These are phyloP conservation scores for Phialophora expanda DNA, from an alignment of 2,329 filamentous ascomycete genomes.

Conservation along the genomic window DNA sequence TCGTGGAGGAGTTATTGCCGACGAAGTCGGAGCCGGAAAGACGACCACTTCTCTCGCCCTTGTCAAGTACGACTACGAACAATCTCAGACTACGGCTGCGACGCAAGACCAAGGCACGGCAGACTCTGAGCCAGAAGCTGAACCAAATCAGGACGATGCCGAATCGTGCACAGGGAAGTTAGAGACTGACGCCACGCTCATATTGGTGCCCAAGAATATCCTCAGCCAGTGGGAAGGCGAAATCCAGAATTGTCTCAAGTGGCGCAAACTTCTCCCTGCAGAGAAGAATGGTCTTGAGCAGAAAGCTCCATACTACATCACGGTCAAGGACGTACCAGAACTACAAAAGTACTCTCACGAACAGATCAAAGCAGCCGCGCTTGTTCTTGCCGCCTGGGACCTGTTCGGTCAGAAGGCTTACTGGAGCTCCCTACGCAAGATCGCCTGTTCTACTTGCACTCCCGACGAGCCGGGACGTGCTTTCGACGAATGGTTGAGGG, in stretches of 20 bases:
- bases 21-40: constrained; percentile 71
- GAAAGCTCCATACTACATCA: constrained; percentile 48
- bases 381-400: constrained; percentile 61
- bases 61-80: constrained; percentile 49
- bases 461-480: constrained; percentile 52
- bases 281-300: not conserved
- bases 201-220: constrained; percentile 63
- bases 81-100: not conserved
- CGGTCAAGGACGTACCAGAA: constrained; percentile 49
- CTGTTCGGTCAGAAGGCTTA: constrained; percentile 58
- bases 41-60: constrained; percentile 65
- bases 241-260: constrained; percentile 51
- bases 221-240: constrained; percentile 64
- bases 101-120: not conserved
- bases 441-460: constrained; percentile 55
- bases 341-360: constrained; percentile 52
- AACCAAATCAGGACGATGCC: not conserved
- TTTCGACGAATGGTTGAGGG: constrained; percentile 61
- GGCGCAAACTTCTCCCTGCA: constrained; percentile 2
- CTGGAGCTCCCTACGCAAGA: constrained; percentile 55
- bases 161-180: constrained; percentile 9
- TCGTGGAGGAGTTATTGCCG: constrained; percentile 66
- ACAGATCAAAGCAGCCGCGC: constrained; percentile 56
- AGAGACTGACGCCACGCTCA: constrained; percentile 60
- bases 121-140: not conserved